Evolutionary conservation across 306 rosid genomes (phyloP).

Genomic region (Myrica gale): DNA sequence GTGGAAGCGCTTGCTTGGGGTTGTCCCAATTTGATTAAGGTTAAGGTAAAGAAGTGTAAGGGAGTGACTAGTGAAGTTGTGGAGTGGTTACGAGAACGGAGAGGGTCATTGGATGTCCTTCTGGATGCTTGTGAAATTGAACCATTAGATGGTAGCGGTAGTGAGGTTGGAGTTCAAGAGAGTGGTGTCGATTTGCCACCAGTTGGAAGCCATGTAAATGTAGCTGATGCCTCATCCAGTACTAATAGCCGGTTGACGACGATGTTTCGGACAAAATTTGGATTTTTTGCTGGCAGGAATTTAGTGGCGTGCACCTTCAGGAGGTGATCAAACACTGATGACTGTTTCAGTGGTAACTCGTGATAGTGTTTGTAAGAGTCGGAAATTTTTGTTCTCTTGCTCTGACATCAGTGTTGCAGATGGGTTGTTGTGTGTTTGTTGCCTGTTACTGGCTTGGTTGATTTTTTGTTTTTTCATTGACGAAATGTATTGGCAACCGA

Average conservation of each 20-base stretch:
- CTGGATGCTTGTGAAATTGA: conserved; percentile 57
- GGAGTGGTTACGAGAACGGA: conserved; percentile 59
- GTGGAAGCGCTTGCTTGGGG: conserved; percentile 66
- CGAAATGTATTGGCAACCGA: not conserved
- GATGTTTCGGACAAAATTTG: conserved; percentile 47
- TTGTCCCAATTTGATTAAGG: conserved; percentile 75
- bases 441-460: conserved; percentile 13
- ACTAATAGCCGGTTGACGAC: conserved; percentile 39
- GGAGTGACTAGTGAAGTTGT: conserved; percentile 57
- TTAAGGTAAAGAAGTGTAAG: conserved; percentile 78
- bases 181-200: conserved; percentile 28
- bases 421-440: conserved; percentile 22
- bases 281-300: conserved; percentile 48
- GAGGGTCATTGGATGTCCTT: conserved; percentile 55
- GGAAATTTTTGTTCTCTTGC: conserved; percentile 19
- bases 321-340: conserved; percentile 45
- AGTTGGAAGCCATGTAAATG: conserved; percentile 17
- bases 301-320: conserved; percentile 52
- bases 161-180: conserved; percentile 40
- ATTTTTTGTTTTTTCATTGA: not conserved
- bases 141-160: conserved; percentile 41
- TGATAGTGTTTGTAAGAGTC: conserved; percentile 23
- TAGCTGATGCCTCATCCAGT: conserved; percentile 39
- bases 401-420: not conserved
- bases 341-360: conserved; percentile 31